These are phyloP conservation scores for Dioszegia hungarica DNA, from an alignment of 768 basidiomycete species.

Conservation along the genomic window DNA sequence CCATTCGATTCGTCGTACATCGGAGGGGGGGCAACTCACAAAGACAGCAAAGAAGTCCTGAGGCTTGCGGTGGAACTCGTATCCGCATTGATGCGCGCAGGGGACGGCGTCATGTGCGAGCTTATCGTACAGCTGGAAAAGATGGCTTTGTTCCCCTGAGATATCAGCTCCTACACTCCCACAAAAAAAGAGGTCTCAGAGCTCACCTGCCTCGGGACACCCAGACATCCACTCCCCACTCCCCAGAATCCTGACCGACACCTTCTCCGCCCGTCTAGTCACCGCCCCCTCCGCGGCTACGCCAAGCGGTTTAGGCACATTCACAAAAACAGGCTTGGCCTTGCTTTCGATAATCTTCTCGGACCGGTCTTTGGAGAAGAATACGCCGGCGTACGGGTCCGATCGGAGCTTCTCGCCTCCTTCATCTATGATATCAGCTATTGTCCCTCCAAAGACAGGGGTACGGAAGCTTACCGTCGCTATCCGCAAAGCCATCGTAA, in stretches of 20 bases:
- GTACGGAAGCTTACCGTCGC: too few species aligned
- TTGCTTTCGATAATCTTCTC: constrained; percentile 91
- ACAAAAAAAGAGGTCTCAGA: not conserved
- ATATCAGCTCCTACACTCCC: not conserved
- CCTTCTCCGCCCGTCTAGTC: not conserved
- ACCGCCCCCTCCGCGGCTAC: not conserved
- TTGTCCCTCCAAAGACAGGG: too few species aligned
- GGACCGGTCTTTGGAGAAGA: constrained; percentile 88
- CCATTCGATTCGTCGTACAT: not conserved
- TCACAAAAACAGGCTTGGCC: constrained; percentile 62
- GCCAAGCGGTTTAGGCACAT: constrained; percentile 45
- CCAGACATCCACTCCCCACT: constrained; percentile 97
- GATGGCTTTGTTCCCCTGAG: constrained; percentile 69
- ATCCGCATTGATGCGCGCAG: constrained; percentile 74
- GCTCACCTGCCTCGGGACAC: constrained; percentile 72
- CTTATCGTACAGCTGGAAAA: constrained; percentile 77
- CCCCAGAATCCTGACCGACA: constrained; percentile 58
- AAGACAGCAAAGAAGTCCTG: constrained; percentile 76
- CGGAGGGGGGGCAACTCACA: constrained; percentile 55
- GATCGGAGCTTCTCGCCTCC: constrained; percentile 53
- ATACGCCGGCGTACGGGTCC: constrained; percentile 89
- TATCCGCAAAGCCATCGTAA: too few species aligned
- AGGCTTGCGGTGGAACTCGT: constrained; percentile 59
- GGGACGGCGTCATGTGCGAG: constrained; percentile 60
- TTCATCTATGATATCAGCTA: not conserved